Percentiles rank a stretch among this genome's conserved stretches.
Evolutionary conservation across 768 basidiomycete genomes (phyloP).

Genomic region (Amanita fuliginea): DNA sequence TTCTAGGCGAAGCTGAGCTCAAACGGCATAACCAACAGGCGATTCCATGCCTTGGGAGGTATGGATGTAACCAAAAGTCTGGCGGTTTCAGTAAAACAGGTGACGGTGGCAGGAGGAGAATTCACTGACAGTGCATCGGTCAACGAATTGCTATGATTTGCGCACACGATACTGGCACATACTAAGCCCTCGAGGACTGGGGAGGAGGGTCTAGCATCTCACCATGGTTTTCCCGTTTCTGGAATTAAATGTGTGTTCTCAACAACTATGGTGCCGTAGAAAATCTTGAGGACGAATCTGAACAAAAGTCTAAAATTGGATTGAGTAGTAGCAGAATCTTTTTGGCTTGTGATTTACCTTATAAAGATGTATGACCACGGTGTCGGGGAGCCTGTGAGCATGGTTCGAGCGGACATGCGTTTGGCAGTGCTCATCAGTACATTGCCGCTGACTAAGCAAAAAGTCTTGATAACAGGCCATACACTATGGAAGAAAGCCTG

Average conservation of each 20-base stretch:
- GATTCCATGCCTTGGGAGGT: constrained; percentile 43
- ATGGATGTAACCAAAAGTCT: constrained; percentile 64
- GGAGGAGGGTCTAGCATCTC: constrained; percentile 4
- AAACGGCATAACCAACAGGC: neutral
- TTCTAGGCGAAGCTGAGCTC: constrained; percentile 27
- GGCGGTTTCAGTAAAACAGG: constrained; percentile 2
- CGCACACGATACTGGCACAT: constrained; percentile 59
- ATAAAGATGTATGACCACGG: constrained; percentile 61
- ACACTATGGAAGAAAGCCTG: constrained; percentile 54
- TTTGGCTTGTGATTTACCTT: constrained; percentile 29
- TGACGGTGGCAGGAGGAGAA: neutral
- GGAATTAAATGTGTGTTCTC: constrained; percentile 70
- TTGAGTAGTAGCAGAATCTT: neutral
- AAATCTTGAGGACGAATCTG: constrained; percentile 79
- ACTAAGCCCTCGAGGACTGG: neutral
- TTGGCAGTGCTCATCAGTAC: neutral
- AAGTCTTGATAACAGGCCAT: constrained; percentile 14
- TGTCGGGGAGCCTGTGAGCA: constrained; percentile 15
- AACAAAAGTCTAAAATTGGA: constrained; percentile 44
- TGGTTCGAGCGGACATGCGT: neutral
- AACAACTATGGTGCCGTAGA: constrained; percentile 82
- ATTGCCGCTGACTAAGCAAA: constrained; percentile 20
- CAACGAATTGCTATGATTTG: constrained; percentile 81
- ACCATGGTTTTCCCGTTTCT: constrained; percentile 67
- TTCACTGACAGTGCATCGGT: constrained; percentile 72